These are phyloP conservation scores for Stenogyne calaminthoides DNA, from an alignment of 305 asterid species.

Conservation along the genomic window DNA sequence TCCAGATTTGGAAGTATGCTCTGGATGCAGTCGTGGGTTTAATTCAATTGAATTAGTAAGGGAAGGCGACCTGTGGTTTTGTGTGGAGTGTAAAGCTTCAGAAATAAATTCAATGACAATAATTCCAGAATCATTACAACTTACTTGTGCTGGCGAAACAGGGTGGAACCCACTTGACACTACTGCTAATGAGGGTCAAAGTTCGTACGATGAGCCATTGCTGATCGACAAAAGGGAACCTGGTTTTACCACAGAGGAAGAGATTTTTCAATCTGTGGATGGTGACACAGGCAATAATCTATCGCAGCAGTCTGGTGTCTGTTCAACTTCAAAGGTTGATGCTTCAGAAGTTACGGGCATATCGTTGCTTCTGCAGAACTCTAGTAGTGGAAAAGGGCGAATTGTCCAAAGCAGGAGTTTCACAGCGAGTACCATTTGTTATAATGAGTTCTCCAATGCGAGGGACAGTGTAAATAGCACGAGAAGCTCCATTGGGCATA, in stretches of 20 bases:
- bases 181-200: conserved; percentile 31
- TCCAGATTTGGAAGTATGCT: conserved; percentile 52
- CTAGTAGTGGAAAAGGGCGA: conserved; percentile 60
- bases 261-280: conserved; percentile 39
- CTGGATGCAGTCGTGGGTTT: conserved; percentile 55
- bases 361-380: conserved; percentile 65
- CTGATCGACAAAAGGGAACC: conserved; percentile 37
- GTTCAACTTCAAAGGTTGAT: conserved; percentile 44
- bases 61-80: conserved; percentile 59
- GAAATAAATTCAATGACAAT: conserved; percentile 36
- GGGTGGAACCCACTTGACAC: conserved; percentile 36
- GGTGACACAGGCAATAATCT: conserved; percentile 32
- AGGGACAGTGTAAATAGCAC: conserved; percentile 72
- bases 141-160: conserved; percentile 36
- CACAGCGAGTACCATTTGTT: conserved; percentile 71
- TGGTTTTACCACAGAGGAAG: conserved; percentile 30
- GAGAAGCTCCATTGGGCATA: conserved; percentile 80
- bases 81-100: conserved; percentile 57
- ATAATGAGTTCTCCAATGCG: conserved; percentile 75
- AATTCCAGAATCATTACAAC: conserved; percentile 44
- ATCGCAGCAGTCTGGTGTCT: conserved; percentile 29
- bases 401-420: conserved; percentile 76
- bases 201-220: background rate
- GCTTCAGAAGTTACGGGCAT: conserved; percentile 69
- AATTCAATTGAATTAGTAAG: conserved; percentile 37